phyloP scores from a whole-genome alignment of 345 rosid species.

The Rhizophora apiculata region DNA sequence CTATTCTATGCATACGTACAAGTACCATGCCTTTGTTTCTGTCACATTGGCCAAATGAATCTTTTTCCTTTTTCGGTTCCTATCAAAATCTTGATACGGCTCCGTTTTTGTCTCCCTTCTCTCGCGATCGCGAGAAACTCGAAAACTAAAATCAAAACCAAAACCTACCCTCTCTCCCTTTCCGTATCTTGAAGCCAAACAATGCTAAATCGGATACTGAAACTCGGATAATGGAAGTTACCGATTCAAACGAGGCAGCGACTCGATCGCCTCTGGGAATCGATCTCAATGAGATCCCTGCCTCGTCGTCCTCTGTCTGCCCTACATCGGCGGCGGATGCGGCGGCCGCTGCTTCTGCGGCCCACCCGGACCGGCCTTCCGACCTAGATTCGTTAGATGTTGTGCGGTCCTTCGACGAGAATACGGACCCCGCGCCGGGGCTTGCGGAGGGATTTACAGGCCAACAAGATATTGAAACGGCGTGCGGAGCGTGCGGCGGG shows the following conservation, averaged over 20 bases:
- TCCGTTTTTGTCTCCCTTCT: no score
- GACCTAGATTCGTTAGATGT: slow-evolving; percentile 50
- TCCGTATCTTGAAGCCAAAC: not conserved
- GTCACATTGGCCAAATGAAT: no score
- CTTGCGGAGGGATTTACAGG: slow-evolving; percentile 44
- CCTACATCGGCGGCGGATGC: not conserved
- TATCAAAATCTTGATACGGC: no score
- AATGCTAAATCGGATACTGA: not conserved
- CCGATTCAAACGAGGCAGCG: slow-evolving; percentile 15
- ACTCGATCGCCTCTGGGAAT: slow-evolving; percentile 69
- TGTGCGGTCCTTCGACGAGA: slow-evolving; percentile 59
- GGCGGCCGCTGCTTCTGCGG: not conserved
- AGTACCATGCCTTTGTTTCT: no score
- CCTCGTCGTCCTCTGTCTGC: slow-evolving; percentile 34
- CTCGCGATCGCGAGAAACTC: no score
- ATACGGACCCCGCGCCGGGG: slow-evolving; percentile 59
- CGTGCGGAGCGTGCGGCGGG: slow-evolving; percentile 69
- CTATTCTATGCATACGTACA: no score
- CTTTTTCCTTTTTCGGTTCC: no score
- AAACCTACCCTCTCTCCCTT: not conserved
- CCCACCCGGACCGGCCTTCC: not conserved
- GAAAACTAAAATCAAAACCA: not conserved
- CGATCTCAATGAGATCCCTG: slow-evolving; percentile 98
- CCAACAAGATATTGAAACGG: slow-evolving; percentile 24
- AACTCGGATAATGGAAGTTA: slow-evolving; percentile 24